These are phyloP conservation scores for Scytalidium sp. DNA, from an alignment of 2,329 filamentous ascomycete genomes.

Conservation along the genomic window DNA sequence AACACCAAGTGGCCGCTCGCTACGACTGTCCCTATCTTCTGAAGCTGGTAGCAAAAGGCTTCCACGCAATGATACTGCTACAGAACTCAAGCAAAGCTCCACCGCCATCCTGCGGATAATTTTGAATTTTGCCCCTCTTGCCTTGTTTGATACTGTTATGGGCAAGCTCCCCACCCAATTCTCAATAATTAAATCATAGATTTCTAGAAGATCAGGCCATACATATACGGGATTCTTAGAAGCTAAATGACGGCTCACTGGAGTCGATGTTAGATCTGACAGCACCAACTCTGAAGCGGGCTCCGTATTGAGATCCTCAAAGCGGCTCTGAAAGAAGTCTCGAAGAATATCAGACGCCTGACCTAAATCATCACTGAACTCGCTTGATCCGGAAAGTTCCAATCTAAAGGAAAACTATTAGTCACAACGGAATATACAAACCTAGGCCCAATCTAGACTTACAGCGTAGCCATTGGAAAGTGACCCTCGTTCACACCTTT, in stretches of 20 bases:
- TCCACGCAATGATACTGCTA: constrained; percentile 20
- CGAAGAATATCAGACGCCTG: constrained; percentile 14
- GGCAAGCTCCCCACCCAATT: constrained; percentile 27
- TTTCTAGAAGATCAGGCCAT: constrained; percentile 14
- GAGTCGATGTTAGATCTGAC: constrained; percentile 15
- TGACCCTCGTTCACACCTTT: constrained; percentile 9
- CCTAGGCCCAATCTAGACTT: constrained; percentile 1
- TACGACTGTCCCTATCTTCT: background rate
- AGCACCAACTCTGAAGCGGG: constrained; percentile 12
- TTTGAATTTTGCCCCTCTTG: constrained; percentile 25
- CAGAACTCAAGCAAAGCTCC: constrained; percentile 26
- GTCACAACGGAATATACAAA: background rate
- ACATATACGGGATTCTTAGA: background rate
- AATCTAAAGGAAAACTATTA: constrained; percentile 12
- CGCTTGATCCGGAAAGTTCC: constrained; percentile 16
- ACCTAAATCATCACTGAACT: constrained; percentile 21
- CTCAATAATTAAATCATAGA: constrained; percentile 26
- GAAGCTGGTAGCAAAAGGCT: background rate
- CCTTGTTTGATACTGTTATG: constrained; percentile 13
- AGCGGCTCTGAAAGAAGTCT: constrained; percentile 17
- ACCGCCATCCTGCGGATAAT: constrained; percentile 23
- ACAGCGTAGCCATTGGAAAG: constrained; percentile 16
- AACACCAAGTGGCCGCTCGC: background rate
- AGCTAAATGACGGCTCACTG: constrained; percentile 7
- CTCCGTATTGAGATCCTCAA: constrained; percentile 9